Conservation (phyloP, 805 yeast species). For the Sugiyamaella lignohabitans region DNA sequence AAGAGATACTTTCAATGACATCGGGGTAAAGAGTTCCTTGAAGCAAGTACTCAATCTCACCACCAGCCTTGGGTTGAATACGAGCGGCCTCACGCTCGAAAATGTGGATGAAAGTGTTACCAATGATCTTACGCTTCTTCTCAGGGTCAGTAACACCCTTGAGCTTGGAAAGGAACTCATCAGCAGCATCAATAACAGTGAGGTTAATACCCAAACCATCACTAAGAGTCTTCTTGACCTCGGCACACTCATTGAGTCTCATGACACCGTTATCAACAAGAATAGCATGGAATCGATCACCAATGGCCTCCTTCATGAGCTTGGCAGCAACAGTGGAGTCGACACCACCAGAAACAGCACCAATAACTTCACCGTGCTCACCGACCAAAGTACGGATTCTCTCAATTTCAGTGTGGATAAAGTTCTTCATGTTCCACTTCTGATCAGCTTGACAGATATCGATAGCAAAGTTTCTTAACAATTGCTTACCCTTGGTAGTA, state of each 20-base stretch:
- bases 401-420: slow-evolving; percentile 91
- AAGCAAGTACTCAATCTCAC: slow-evolving; percentile 85
- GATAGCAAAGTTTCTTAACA: slow-evolving; percentile 89
- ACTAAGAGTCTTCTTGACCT: slow-evolving; percentile 80
- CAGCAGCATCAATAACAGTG: slow-evolving; percentile 90
- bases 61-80: slow-evolving; percentile 74
- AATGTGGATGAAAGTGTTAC: slow-evolving; percentile 94
- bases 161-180: slow-evolving; percentile 76
- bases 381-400: slow-evolving; percentile 90
- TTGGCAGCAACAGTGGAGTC: slow-evolving; percentile 99
- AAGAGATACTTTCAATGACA: slow-evolving; percentile 95
- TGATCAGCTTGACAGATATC: slow-evolving; percentile 77
- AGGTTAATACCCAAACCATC: slow-evolving; percentile 92
- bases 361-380: slow-evolving; percentile 96
- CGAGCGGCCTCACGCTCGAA: slow-evolving; percentile 93
- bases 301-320: slow-evolving; percentile 96
- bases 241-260: slow-evolving; percentile 88
- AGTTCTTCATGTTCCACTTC: slow-evolving; percentile 98
- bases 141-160: slow-evolving; percentile 97
- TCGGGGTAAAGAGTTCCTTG: slow-evolving; percentile 99
- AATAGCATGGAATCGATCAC: slow-evolving; percentile 97
- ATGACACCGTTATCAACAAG: slow-evolving; percentile 97
- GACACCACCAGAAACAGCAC: slow-evolving; percentile 99
- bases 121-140: slow-evolving; percentile 97
- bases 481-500: slow-evolving; percentile 79